Evolutionary conservation across 345 rosid species (phyloP).

Genomic region (Populus deltoides): DNA sequence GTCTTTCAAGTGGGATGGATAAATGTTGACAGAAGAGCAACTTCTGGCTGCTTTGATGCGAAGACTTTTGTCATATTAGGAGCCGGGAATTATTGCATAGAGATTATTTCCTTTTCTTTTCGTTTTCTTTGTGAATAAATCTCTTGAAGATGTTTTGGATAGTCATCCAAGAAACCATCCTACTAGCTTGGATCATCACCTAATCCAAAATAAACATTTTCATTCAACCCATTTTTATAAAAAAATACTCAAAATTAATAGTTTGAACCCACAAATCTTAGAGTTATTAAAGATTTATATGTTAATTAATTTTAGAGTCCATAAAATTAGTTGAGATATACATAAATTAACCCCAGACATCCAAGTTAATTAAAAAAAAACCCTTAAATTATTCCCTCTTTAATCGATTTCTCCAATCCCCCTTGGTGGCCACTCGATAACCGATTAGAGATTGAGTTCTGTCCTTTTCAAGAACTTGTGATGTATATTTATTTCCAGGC

Average conservation of each 20-base stretch:
- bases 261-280: no score
- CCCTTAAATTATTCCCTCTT: not conserved
- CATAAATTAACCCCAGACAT: accelerated
- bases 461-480: not conserved
- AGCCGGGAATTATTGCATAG: not conserved
- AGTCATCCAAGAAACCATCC: not conserved
- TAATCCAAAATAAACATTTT: not conserved
- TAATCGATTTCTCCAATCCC: not conserved
- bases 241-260: no score
- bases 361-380: no score
- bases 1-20: not conserved
- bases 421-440: not conserved
- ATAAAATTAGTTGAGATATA: accelerated
- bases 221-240: no score
- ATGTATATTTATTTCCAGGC: not conserved
- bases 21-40: not conserved
- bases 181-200: not conserved
- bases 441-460: not conserved
- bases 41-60: not conserved
- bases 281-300: no score
- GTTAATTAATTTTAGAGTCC: no score
- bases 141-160: not conserved
- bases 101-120: not conserved
- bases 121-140: not conserved
- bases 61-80: not conserved